phyloP scores from a whole-genome alignment of 169 alveolate species.

The Cardiosporidium cionae region DNA sequence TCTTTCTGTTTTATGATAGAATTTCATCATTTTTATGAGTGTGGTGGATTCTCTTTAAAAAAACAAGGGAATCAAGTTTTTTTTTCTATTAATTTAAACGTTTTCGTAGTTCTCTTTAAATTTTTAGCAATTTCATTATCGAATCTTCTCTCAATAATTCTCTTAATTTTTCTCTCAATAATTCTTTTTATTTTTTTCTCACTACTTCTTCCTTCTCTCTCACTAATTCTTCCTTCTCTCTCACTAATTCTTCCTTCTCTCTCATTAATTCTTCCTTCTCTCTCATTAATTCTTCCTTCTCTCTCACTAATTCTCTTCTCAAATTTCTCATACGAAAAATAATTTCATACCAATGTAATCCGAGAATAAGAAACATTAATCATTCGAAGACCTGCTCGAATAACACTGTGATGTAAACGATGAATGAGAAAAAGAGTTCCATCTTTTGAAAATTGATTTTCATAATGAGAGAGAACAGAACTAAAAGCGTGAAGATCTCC shows the following conservation, averaged over 20 bases:
- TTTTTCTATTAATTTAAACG: too few relatives aligned
- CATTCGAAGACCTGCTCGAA: slow-evolving; percentile 85
- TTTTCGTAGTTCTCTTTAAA: too few relatives aligned
- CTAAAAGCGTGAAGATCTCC: slow-evolving; percentile 83
- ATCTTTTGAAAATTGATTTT: slow-evolving; percentile 62
- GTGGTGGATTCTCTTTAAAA: too few relatives aligned
- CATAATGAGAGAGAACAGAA: slow-evolving; percentile 57
- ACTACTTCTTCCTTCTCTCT: too few relatives aligned
- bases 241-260: neutral
- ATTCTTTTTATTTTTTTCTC: too few relatives aligned
- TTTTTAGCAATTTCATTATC: too few relatives aligned
- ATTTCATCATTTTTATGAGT: neutral
- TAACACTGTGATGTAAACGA: slow-evolving; percentile 87
- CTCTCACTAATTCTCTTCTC: neutral
- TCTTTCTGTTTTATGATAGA: neutral
- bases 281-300: neutral
- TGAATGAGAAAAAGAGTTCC: slow-evolving; percentile 77
- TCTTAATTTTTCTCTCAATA: too few relatives aligned
- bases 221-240: too few relatives aligned
- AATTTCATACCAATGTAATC: slow-evolving; percentile 60
- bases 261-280: neutral
- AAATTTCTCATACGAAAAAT: neutral
- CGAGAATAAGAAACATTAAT: slow-evolving; percentile 82
- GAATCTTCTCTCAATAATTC: too few relatives aligned
- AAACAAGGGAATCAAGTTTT: too few relatives aligned